Percentiles rank a stretch among this genome's conserved stretches.
These are phyloP conservation scores for Lipomyces japonicus DNA, from an alignment of 805 yeast genomes.

Conservation along the genomic window DNA sequence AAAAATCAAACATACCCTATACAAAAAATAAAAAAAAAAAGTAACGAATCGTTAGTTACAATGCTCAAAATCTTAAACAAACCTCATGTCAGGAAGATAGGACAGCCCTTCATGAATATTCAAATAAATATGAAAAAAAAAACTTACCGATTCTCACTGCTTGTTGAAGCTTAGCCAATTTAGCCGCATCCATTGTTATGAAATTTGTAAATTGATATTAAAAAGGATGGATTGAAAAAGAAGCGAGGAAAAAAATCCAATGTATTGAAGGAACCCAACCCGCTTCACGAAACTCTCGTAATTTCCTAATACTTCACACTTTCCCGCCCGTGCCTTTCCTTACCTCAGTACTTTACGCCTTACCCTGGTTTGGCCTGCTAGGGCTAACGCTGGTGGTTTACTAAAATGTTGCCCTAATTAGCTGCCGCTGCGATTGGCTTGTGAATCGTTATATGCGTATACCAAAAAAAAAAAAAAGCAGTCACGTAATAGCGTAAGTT, in stretches of 20 bases:
- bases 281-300: background rate
- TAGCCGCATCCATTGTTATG: constrained; percentile 48
- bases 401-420: too few species aligned
- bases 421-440: too few species aligned
- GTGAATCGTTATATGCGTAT: too few species aligned
- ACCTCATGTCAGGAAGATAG: background rate
- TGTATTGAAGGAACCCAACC: background rate
- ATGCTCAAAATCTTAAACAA: background rate
- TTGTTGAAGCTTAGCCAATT: constrained; percentile 79
- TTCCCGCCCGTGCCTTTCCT: background rate
- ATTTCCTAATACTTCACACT: too few species aligned
- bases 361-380: too few species aligned
- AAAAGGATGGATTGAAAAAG: background rate
- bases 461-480: too few species aligned
- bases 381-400: too few species aligned
- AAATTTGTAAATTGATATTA: background rate
- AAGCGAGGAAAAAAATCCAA: background rate
- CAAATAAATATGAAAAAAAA: background rate
- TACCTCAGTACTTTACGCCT: too few species aligned
- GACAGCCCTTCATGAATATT: background rate
- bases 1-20: constrained; percentile 4
- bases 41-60: background rate
- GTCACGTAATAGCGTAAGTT: too few species aligned
- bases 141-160: constrained; percentile 70
- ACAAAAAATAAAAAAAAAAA: constrained; percentile 5